Percentiles rank a stretch among this genome's conserved stretches.
These are phyloP conservation scores for Hypsizygus ulmarius DNA, from an alignment of 1,284 basidiomycete species.

Conservation along the genomic window DNA sequence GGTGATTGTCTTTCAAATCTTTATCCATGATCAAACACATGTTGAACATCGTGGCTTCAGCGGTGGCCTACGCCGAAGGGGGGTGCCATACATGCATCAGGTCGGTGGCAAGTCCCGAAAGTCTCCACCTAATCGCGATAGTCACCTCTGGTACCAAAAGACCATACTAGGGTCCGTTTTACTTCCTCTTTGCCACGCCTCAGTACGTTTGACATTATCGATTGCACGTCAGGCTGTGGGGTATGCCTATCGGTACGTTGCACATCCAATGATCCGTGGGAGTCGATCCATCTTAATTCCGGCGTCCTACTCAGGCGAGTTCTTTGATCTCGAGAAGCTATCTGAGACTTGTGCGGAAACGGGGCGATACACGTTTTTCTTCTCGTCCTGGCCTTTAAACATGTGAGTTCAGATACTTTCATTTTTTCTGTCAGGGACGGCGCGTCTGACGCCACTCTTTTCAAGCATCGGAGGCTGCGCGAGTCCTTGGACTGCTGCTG, in stretches of 20 bases:
- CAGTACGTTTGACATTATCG: slow-evolving; percentile 7
- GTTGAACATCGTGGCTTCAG: slow-evolving; percentile 28
- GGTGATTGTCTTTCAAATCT: slow-evolving; percentile 33
- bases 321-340: slow-evolving; percentile 67
- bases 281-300: slow-evolving; percentile 5
- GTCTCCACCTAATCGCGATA: slow-evolving; percentile 2
- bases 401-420: slow-evolving; percentile 44
- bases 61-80: slow-evolving; percentile 54
- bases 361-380: slow-evolving; percentile 67
- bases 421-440: not conserved
- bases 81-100: slow-evolving; percentile 53
- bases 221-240: slow-evolving; percentile 49
- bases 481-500: slow-evolving; percentile 68
- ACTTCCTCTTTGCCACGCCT: not conserved
- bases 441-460: slow-evolving; percentile 8
- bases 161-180: slow-evolving; percentile 56
- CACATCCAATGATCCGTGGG: slow-evolving; percentile 8
- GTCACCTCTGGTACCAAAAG: slow-evolving; percentile 29
- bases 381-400: slow-evolving; percentile 71
- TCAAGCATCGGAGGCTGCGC: slow-evolving; percentile 61
- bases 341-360: slow-evolving; percentile 54
- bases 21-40: not conserved
- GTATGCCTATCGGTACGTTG: slow-evolving; percentile 63
- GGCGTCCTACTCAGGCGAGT: slow-evolving; percentile 46
- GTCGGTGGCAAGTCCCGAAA: slow-evolving; percentile 25